phyloP scores from a whole-genome alignment of 2,329 filamentous ascomycete species.

The Botryotinia globosa region DNA sequence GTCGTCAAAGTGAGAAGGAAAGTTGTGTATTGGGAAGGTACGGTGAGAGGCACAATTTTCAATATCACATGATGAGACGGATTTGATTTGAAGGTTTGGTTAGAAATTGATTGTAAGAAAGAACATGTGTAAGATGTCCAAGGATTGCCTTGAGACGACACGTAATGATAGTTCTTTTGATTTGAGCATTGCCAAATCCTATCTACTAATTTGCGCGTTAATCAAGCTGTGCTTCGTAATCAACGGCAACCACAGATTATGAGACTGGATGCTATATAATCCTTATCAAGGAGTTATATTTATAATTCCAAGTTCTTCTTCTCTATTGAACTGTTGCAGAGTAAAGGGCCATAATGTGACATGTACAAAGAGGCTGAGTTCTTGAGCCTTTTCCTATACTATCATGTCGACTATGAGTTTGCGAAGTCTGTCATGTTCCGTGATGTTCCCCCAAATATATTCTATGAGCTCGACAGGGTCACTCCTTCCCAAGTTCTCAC shows the following conservation, averaged over 20 bases:
- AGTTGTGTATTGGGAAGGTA: background rate
- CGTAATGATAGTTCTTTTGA: background rate
- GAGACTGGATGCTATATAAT: background rate
- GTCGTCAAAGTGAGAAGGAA: background rate
- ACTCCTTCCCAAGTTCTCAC: constrained; percentile 3
- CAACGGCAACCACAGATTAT: background rate
- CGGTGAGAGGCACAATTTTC: background rate
- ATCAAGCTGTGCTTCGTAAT: background rate
- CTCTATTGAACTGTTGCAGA: background rate
- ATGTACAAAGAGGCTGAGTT: background rate
- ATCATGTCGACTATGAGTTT: constrained; percentile 20
- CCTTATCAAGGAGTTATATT: background rate
- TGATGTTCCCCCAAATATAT: constrained; percentile 17
- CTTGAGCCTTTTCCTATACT: background rate
- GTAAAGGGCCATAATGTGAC: background rate
- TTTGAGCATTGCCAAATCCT: background rate
- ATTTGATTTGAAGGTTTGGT: background rate
- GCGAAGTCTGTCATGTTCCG: background rate
- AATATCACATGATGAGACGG: background rate
- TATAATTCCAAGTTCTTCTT: background rate
- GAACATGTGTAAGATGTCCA: background rate
- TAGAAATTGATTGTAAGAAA: background rate
- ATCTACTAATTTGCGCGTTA: background rate
- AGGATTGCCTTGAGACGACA: background rate
- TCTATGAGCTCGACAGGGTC: background rate